Base-by-base conservation (phyloP, 352 stramenopile genomes). In the Phytophthora kernoviae region DNA sequence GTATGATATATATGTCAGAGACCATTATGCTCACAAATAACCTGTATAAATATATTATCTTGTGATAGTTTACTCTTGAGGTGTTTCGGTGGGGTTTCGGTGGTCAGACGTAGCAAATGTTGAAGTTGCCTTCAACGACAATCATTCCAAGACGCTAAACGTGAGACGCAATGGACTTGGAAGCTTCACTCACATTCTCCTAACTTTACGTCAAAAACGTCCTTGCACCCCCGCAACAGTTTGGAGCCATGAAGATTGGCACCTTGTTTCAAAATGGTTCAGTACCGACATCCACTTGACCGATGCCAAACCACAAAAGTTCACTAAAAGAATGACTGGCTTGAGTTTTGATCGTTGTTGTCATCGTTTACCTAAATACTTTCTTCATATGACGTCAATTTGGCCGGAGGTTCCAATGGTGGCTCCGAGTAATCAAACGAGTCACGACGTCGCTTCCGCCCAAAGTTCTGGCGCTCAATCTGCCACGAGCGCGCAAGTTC, bases 361-460 rank as follows among this genome's bases (percentile, higher is more conserved):
- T 67, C 54, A 37, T 63, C 43, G 53, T 70, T 74, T 58, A 65
- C 64, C 80, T 92, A 92, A 89, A 92, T 92, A 89, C 83, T 92
- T 84, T 92, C 83, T 86, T 92, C 83, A 84, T 89, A 90, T 70
- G 83, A 77, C 57, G 80, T 51, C 61, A 90, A 65, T 67, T 89
- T 90, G 47, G 63, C 54, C 30, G 79, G 70, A 11, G 75, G 69
- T 33, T 90, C 80, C 48, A 90, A 59, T 15, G 77, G 65, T 6
- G 72, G 59, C 49, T 92, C 83, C 56, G 79, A 70, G 61, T 87
- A 90, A 40, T 90, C 80, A 65, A 92, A 92, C 62, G 83, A 89
- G 60, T 90, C 80, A 30, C 81, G 80, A 54, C 83, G 76, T 30
- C 83, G 83, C 61, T 92, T 92, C 34, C 80, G 75, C 1, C 75